Percentiles rank a stretch among this genome's conserved stretches.
Evolutionary conservation across 2,329 filamentous ascomycete species (phyloP).

Genomic region (Cladosporium oxysporum): DNA sequence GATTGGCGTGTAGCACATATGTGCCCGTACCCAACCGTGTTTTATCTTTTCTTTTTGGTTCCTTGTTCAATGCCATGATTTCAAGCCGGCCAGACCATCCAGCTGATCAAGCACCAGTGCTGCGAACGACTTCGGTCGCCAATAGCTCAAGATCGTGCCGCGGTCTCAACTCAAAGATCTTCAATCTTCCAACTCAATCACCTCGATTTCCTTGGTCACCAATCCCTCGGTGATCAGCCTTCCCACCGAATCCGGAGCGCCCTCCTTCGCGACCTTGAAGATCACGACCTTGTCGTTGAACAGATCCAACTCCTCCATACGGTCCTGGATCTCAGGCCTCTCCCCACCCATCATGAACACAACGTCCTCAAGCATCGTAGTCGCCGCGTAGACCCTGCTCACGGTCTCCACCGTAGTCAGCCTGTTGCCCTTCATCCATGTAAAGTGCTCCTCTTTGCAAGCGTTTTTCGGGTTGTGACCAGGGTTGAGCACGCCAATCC

Average conservation of each 20-base stretch:
- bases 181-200: conserved; percentile 25
- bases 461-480: background rate
- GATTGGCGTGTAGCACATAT: background rate
- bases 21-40: background rate
- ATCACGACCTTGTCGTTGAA: conserved; percentile 36
- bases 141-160: background rate
- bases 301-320: conserved; percentile 34
- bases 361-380: conserved; percentile 26
- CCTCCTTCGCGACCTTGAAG: conserved; percentile 29
- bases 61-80: background rate
- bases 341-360: conserved; percentile 30
- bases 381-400: conserved; percentile 29
- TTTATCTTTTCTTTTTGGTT: background rate
- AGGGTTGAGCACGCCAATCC: conserved; percentile 35
- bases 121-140: background rate
- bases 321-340: conserved; percentile 24
- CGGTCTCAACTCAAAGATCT: background rate
- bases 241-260: conserved; percentile 16
- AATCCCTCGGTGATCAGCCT: conserved; percentile 26
- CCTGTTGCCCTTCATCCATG: conserved; percentile 38
- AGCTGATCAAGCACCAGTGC: background rate
- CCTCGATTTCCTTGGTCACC: conserved; percentile 15
- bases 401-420: conserved; percentile 37
- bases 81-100: background rate
- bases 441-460: conserved; percentile 28